phyloP scores from a whole-genome alignment of 495 filamentous ascomycete species.

The Cudoniella acicularis region DNA sequence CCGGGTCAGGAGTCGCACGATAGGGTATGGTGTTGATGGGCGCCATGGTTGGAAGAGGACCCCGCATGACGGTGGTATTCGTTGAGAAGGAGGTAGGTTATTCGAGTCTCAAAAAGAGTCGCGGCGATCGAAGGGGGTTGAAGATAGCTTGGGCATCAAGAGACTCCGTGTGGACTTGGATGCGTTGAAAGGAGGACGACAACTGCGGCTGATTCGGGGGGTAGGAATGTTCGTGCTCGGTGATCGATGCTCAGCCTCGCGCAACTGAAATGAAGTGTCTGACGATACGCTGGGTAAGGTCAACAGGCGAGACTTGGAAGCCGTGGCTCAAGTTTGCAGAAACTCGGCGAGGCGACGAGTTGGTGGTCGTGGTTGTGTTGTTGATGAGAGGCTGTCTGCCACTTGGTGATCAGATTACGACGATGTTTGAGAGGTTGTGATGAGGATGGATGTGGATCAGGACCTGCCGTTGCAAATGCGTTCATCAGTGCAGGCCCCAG shows the following conservation, averaged over 20 bases:
- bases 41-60: constrained; percentile 11
- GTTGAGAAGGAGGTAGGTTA: neutral
- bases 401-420: constrained; percentile 23
- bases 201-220: neutral
- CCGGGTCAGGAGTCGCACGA: constrained; percentile 20
- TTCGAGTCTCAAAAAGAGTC: neutral
- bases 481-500: neutral
- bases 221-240: neutral
- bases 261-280: neutral
- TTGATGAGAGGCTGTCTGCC: constrained; percentile 1
- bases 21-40: constrained; percentile 19
- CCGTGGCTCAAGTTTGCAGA: neutral
- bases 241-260: constrained; percentile 5
- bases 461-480: neutral
- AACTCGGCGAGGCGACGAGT: neutral
- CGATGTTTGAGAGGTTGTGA: constrained; percentile 16
- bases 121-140: neutral
- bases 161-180: no score
- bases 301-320: neutral
- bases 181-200: no score
- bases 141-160: no score
- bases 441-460: neutral
- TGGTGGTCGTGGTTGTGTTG: neutral
- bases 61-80: constrained; percentile 17
- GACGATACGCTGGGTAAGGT: neutral